Conservation (phyloP, 805 yeast genomes). For the Candida broadrunensis region DNA sequence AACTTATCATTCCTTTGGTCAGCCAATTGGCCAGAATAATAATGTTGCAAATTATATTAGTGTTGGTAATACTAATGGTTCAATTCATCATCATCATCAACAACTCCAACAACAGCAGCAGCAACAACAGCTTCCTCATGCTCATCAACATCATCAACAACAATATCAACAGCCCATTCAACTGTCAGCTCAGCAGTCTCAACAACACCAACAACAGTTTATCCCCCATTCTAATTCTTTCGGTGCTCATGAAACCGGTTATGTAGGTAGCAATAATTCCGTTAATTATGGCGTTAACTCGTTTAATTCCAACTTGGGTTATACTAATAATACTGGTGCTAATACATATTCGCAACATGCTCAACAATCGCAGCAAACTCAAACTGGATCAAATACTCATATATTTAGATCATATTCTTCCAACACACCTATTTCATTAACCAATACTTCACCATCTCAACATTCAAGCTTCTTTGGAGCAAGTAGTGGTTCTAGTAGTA, state of each 20-base stretch:
- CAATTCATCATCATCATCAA: slow-evolving; percentile 1
- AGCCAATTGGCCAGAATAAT: slow-evolving; percentile 1
- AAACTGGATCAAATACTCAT: not conserved
- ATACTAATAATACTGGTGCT: not conserved
- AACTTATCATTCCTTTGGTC: not conserved
- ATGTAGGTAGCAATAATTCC: not conserved
- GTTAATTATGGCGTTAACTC: not conserved
- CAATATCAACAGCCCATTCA: not conserved
- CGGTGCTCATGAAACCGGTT: not conserved
- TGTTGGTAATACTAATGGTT: slow-evolving; percentile 2
- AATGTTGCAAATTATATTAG: slow-evolving; percentile 10
- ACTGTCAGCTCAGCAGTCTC: not conserved
- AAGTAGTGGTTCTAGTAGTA: not conserved
- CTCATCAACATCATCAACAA: not conserved
- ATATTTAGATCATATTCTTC: not conserved
- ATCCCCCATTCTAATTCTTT: not conserved
- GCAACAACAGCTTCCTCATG: slow-evolving; percentile 1
- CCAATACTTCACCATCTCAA: slow-evolving; percentile 4
- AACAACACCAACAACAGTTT: not conserved
- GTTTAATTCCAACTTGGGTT: not conserved
- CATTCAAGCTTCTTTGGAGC: slow-evolving; percentile 2
- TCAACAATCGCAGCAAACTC: too few relatives aligned
- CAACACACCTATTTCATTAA: not conserved
- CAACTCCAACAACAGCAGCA: slow-evolving; percentile 1
- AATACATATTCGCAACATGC: too few relatives aligned